Evolutionary conservation across 2,329 filamentous ascomycete genomes (phyloP).

Genomic region (Ophiosphaerella herpotricha): DNA sequence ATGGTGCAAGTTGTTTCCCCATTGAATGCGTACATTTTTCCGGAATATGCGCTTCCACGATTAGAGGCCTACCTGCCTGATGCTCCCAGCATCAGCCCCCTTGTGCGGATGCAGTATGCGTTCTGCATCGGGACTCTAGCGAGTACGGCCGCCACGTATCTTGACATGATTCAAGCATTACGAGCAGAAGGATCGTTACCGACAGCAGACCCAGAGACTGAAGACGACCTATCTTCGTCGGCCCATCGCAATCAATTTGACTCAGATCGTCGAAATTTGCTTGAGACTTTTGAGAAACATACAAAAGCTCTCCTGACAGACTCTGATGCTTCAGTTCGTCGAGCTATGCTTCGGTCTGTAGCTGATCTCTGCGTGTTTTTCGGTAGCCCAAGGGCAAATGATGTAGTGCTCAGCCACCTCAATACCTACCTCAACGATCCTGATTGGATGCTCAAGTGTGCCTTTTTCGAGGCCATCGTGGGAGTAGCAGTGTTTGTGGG

Average conservation of each 20-base stretch:
- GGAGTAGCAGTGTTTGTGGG: slow-evolving; percentile 91
- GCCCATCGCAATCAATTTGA: slow-evolving; percentile 86
- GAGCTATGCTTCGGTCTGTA: slow-evolving; percentile 90
- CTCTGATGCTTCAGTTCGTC: slow-evolving; percentile 78
- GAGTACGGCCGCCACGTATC: slow-evolving; percentile 79
- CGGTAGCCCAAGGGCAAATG: slow-evolving; percentile 85
- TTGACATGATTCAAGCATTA: slow-evolving; percentile 89
- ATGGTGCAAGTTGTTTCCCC: slow-evolving; percentile 86
- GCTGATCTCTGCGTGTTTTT: slow-evolving; percentile 95
- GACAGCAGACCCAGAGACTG: slow-evolving; percentile 76
- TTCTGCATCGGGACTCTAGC: slow-evolving; percentile 89
- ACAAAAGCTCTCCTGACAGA: slow-evolving; percentile 91
- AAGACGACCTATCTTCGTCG: slow-evolving; percentile 70
- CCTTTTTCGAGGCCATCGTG: slow-evolving; percentile 94
- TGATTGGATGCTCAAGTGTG: slow-evolving; percentile 95
- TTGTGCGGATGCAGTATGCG: slow-evolving; percentile 89
- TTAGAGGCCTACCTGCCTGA: slow-evolving; percentile 62
- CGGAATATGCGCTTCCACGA: slow-evolving; percentile 67
- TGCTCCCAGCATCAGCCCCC: slow-evolving; percentile 57
- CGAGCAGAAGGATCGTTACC: slow-evolving; percentile 81
- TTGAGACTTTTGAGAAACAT: slow-evolving; percentile 83
- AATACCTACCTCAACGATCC: slow-evolving; percentile 97
- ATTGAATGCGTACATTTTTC: slow-evolving; percentile 69
- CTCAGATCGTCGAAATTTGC: slow-evolving; percentile 78
- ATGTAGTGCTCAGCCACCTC: slow-evolving; percentile 92